These are phyloP conservation scores for Wilcoxina mikolae DNA, from an alignment of 495 filamentous ascomycete genomes.

Conservation along the genomic window DNA sequence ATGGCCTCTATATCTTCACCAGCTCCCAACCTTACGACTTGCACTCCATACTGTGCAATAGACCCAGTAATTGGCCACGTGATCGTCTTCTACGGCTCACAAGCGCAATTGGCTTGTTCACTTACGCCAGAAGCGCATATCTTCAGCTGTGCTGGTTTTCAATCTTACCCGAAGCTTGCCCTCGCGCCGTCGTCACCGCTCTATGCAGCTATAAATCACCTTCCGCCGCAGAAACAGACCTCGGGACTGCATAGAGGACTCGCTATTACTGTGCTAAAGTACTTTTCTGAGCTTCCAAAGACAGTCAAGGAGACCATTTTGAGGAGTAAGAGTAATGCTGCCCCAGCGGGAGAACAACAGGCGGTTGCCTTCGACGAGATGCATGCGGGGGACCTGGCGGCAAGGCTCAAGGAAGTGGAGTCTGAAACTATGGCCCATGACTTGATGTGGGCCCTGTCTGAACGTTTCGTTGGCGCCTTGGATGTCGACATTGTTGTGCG, in stretches of 20 bases:
- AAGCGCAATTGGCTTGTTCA: slow-evolving; percentile 12
- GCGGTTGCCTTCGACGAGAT: slow-evolving; percentile 59
- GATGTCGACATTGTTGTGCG: slow-evolving; percentile 68
- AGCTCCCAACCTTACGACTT: slow-evolving; percentile 20
- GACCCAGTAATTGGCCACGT: slow-evolving; percentile 26
- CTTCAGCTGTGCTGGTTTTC: slow-evolving; percentile 72
- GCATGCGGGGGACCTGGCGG: slow-evolving; percentile 81
- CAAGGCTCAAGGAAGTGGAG: slow-evolving; percentile 63
- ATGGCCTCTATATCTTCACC: slow-evolving; percentile 28
- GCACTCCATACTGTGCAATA: slow-evolving; percentile 24
- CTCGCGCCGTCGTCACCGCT: slow-evolving; percentile 90
- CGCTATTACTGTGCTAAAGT: slow-evolving; percentile 82
- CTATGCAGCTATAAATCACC: slow-evolving; percentile 75
- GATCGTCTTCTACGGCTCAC: slow-evolving; percentile 24
- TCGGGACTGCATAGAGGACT: slow-evolving; percentile 79
- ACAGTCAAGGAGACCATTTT: slow-evolving; percentile 45
- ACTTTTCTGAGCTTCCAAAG: slow-evolving; percentile 75
- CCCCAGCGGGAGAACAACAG: slow-evolving; percentile 16
- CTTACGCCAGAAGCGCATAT: slow-evolving; percentile 55
- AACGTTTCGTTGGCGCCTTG: slow-evolving; percentile 63
- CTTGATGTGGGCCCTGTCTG: slow-evolving; percentile 55
- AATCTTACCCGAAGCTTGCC: slow-evolving; percentile 75
- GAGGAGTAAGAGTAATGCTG: slow-evolving; percentile 19
- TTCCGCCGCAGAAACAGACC: slow-evolving; percentile 80
- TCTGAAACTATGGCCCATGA: slow-evolving; percentile 59